Base-by-base conservation (phyloP, 1,284 basidiomycete genomes). In the Apiotrichum laibachii region DNA sequence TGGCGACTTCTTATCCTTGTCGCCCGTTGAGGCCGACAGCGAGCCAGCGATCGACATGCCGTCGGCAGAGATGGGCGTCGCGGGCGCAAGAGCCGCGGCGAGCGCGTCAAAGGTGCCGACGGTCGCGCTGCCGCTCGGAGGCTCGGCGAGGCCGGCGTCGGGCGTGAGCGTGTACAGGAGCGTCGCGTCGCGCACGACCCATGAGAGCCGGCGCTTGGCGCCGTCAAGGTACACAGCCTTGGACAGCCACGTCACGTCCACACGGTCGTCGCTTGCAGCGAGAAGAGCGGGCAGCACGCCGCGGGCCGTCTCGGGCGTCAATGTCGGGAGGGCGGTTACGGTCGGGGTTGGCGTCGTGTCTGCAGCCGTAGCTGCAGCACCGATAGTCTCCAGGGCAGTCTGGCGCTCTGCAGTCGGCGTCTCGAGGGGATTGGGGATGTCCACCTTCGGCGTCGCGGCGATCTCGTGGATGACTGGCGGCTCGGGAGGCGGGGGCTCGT, bases 111-210 rank as follows among this genome's bases (percentile, higher is more conserved):
- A 57, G 21, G 55, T 34, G n/a, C 31, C 43, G n/a, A 52, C 39
- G 26, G 47, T 46, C 13, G 40, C 22, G 40, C 21, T 13, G 45
- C n/a, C 18, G 52, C 22, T 33, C 6, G 45, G 13, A 15, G 46
- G n/a, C 18, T 40, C 26, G 48, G 45, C 48, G n/a, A 31, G 26
- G 26, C 33, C 35, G 15, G 26, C 55, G 53, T 13, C 43, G n/a
- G 16, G 19, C 26, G 26, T 7, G 8, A 72, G 26, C 33, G 69
- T 22, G 51, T 63, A 68, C 5, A 73, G 49, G 9, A 75, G 59
- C 5, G 63, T 50, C 10, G 56, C 55, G 35, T 72, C 70, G 33
- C 73, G 68, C 16, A 71, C 68, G 45, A 71, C 59, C 70, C 72
- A 75, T 15, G 39, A 53, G 31, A 70, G 18, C 15, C 59, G 52